phyloP scores from a whole-genome alignment of 345 rosid species.

The Cardamine resedifolia region DNA sequence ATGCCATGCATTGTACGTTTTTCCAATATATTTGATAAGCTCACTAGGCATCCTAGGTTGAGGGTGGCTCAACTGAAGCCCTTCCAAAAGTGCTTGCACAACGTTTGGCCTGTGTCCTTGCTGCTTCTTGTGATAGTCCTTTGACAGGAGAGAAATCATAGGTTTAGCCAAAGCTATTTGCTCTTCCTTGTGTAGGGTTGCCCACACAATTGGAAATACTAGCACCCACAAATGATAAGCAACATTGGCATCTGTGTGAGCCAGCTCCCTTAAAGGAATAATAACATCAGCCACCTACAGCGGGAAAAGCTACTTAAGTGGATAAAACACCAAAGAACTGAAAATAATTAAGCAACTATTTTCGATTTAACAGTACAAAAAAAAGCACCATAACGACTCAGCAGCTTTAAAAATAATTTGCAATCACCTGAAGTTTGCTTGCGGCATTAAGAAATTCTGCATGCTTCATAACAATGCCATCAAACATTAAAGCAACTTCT shows the following conservation, averaged over 20 bases:
- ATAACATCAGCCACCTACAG: conserved; percentile 86
- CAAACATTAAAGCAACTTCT: conserved; percentile 72
- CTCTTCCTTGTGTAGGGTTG: conserved; percentile 79
- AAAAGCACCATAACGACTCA: conserved; percentile 12
- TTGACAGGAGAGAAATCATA: conserved; percentile 74
- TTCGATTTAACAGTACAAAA: conserved; percentile 2
- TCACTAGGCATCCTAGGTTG: conserved; percentile 99
- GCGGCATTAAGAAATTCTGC: conserved; percentile 73
- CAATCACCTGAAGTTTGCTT: conserved; percentile 86
- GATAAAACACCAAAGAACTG: not conserved
- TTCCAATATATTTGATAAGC: conserved; percentile 92
- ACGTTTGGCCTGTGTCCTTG: conserved; percentile 90
- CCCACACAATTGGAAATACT: conserved; percentile 97
- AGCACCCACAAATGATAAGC: conserved; percentile 97
- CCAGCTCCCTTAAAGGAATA: conserved; percentile 84
- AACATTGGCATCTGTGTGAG: conserved; percentile 89
- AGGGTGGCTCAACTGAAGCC: conserved; percentile 97
- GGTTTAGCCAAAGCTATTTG: conserved; percentile 88
- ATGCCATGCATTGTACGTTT: conserved; percentile 99
- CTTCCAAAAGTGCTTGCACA: conserved; percentile 97
- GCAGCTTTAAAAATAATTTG: not conserved
- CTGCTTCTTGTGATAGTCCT: conserved; percentile 97
- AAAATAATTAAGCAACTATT: not conserved
- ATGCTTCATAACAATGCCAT: conserved; percentile 73
- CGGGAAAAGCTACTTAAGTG: conserved; percentile 10